Conservation (phyloP, 352 stramenopile species). For the Globisporangium recalcitrans region DNA sequence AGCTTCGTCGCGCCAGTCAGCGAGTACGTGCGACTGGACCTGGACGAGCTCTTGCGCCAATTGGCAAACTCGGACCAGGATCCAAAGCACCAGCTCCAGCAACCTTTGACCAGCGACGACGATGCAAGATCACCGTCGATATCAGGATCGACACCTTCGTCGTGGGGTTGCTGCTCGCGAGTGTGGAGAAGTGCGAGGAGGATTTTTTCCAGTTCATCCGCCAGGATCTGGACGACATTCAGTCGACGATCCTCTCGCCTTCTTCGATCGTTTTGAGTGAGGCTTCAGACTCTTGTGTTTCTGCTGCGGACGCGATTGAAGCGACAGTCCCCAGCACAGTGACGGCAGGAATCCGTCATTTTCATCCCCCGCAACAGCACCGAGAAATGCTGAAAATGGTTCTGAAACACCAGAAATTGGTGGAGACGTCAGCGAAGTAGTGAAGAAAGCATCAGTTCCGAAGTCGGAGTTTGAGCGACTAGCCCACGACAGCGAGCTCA, state of each 20-base stretch:
- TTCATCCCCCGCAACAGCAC: too few species aligned
- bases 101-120: background rate
- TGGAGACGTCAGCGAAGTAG: background rate
- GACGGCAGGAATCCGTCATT: background rate
- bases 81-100: background rate
- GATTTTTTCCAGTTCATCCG: slow-evolving; percentile 36
- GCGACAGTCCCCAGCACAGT: background rate
- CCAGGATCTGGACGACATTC: slow-evolving; percentile 27
- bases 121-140: background rate
- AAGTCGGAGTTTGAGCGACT: background rate
- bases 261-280: background rate
- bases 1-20: background rate
- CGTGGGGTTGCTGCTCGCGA: slow-evolving; percentile 35
- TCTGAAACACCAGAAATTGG: background rate
- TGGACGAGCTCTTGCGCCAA: slow-evolving; percentile 23
- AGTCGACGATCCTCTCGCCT: slow-evolving; percentile 15
- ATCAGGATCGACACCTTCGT: slow-evolving; percentile 4
- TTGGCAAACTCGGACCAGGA: background rate
- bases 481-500: too few species aligned
- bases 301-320: background rate
- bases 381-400: background rate
- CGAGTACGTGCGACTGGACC: slow-evolving; percentile 30
- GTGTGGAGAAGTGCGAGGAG: slow-evolving; percentile 30
- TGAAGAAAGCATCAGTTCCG: background rate
- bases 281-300: too few species aligned